Percentiles rank a stretch among this genome's conserved stretches.
These are phyloP conservation scores for Colletotrichum cordylinicola DNA, from an alignment of 2,329 filamentous ascomycete genomes.

Conservation along the genomic window DNA sequence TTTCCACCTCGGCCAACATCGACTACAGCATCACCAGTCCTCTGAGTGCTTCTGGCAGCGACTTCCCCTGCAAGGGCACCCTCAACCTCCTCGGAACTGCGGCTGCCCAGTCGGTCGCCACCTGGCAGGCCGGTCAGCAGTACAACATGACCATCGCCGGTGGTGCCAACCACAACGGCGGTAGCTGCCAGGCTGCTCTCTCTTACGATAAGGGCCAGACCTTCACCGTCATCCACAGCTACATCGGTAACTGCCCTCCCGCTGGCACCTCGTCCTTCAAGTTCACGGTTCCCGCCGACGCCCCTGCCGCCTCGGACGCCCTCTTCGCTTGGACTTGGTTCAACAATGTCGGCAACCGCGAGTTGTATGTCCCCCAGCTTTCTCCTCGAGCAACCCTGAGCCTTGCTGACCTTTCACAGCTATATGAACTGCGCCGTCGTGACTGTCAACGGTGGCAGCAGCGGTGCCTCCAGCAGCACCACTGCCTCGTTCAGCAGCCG, in stretches of 20 bases:
- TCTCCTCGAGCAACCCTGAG: no score
- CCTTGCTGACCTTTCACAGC: neutral
- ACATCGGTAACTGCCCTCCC: conserved; percentile 60
- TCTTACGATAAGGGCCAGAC: conserved; percentile 74
- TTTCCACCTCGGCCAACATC: conserved; percentile 46
- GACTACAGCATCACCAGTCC: conserved; percentile 79
- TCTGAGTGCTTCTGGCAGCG: conserved; percentile 61
- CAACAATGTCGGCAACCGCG: conserved; percentile 77
- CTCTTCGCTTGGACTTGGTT: conserved; percentile 81
- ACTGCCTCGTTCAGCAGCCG: conserved; percentile 53
- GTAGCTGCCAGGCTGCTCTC: conserved; percentile 78
- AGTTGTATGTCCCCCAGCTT: conserved; percentile 54
- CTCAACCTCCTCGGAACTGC: conserved; percentile 53
- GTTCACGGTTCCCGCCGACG: conserved; percentile 71
- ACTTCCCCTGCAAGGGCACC: conserved; percentile 80
- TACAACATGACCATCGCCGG: conserved; percentile 71
- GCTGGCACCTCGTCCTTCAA: conserved; percentile 55
- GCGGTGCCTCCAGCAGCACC: conserved; percentile 34
- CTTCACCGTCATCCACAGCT: conserved; percentile 71
- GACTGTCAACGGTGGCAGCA: conserved; percentile 55
- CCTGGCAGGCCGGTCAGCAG: conserved; percentile 65
- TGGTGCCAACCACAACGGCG: conserved; percentile 69
- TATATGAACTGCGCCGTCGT: conserved; percentile 87
- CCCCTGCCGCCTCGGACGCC: conserved; percentile 61
- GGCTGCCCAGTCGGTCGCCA: conserved; percentile 59